These are phyloP conservation scores for Arthrobotrys sphaeroides DNA, from an alignment of 2,329 filamentous ascomycete species.

Conservation along the genomic window DNA sequence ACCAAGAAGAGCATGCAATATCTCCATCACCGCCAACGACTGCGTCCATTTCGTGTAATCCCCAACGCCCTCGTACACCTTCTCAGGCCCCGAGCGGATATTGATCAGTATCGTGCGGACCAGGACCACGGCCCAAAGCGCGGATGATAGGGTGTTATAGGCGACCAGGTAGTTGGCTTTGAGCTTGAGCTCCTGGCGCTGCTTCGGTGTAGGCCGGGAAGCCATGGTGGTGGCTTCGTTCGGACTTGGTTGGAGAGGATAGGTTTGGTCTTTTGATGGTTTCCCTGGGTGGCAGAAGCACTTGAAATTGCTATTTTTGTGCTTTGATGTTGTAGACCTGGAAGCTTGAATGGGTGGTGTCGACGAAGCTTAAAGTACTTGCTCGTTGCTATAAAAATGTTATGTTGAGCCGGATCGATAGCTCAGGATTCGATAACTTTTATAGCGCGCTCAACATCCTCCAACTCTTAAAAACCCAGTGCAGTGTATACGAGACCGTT, in stretches of 20 bases:
- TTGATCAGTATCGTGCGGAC: conserved; percentile 72
- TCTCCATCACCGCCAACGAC: conserved; percentile 82
- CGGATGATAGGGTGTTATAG: conserved; percentile 83
- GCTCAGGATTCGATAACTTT: too few relatives aligned
- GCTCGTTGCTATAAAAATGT: too few relatives aligned
- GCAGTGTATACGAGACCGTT: too few relatives aligned
- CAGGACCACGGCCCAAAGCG: conserved; percentile 81
- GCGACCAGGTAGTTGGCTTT: conserved; percentile 74
- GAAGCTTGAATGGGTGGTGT: too few relatives aligned
- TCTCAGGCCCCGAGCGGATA: conserved; percentile 66
- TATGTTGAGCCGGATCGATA: too few relatives aligned
- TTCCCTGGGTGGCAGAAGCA: too few relatives aligned
- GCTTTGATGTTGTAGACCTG: too few relatives aligned
- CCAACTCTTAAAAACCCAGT: too few relatives aligned
- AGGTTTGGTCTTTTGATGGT: not conserved
- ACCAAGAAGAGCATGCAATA: conserved; percentile 83
- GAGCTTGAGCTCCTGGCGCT: conserved; percentile 35
- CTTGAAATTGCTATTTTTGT: too few relatives aligned
- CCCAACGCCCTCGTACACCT: conserved; percentile 72
- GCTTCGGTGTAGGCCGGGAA: conserved; percentile 24
- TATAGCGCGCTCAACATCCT: too few relatives aligned
- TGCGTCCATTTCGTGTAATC: conserved; percentile 81
- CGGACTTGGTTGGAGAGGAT: not conserved
- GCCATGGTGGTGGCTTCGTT: conserved; percentile 17
- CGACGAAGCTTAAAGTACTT: too few relatives aligned